Percentiles rank a stretch among this genome's conserved stretches.
Conservation (phyloP, 768 basidiomycete genomes). For the Lyophyllum semitale region DNA sequence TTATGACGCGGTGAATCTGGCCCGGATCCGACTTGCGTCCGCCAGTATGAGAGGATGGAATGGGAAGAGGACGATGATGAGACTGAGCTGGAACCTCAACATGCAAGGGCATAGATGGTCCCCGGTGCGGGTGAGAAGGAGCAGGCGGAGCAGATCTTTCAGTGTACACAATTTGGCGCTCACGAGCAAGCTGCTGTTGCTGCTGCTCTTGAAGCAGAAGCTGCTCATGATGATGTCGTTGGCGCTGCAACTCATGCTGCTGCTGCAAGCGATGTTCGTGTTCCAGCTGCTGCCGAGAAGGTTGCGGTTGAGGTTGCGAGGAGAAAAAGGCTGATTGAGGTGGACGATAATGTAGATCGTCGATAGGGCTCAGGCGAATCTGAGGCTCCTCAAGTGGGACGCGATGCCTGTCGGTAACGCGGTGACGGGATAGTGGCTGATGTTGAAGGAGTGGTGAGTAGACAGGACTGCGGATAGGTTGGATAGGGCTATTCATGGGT, state of each 20-base stretch:
- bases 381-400: conserved; percentile 12
- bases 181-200: conserved; percentile 24
- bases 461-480: conserved; percentile 12
- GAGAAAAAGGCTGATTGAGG: conserved; percentile 12
- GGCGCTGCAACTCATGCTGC: conserved; percentile 24
- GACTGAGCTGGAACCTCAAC: conserved; percentile 12
- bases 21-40: conserved; percentile 20
- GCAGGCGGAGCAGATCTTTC: conserved; percentile 8
- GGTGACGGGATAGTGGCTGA: conserved; percentile 11
- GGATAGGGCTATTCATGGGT: conserved; percentile 10
- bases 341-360: conserved; percentile 17
- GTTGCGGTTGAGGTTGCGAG: conserved; percentile 4
- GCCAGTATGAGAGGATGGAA: conserved; percentile 1
- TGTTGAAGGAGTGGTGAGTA: conserved; percentile 13
- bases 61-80: conserved; percentile 13
- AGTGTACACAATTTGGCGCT: conserved; percentile 20
- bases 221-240: conserved; percentile 26
- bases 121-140: conserved; percentile 6
- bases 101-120: conserved; percentile 16
- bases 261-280: conserved; percentile 24
- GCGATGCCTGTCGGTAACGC: conserved; percentile 6
- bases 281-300: conserved; percentile 13
- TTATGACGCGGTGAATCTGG: conserved; percentile 18
- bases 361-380: background rate
- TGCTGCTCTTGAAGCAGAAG: conserved; percentile 24